Evolutionary conservation across 1,284 basidiomycete genomes (phyloP), one percentile per base, ranked within the genome.

Genomic region (Marasmius fiardii): DNA sequence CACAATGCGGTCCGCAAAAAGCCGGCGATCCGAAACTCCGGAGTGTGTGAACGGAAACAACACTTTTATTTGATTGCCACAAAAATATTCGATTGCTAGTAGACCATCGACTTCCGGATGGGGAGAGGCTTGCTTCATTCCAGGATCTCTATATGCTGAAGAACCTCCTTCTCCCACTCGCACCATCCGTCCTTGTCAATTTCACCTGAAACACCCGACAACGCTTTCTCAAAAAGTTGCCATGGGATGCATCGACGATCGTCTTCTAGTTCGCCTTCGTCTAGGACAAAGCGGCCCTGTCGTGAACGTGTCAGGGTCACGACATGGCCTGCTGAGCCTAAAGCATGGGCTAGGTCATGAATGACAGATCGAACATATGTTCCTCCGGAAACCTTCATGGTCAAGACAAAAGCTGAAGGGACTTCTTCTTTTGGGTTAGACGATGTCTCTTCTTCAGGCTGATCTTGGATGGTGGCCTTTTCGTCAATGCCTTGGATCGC

Each of bases 281-380:
- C 74, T 11, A 93, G 73, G 0, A 78, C 75, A 66, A 93, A 96
- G 48, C 83, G 78, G 12, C 93, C 92, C 77, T 98, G 94, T 35
- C 90, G 81, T 18, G 88, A 88, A 21, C 95, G 84, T 12, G 86
- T 91, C 57, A 98, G 79, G 12, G 89, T 92, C 48, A 95, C 93
- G 52, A 98, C 93, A 68, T 95, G 93, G 0, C 93, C 95, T 3
- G 91, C 91, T 43, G 90, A 92, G 1, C 86, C 91, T 21, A 98
- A 69, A 1, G 86, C 83, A 60, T 87, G 83, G 7, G 89, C 92
- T 20, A 98, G 79, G 69, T 98, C 95, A 68, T 98, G 93, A 45
- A 94, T 88, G 61, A 97, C 88, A 1, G 88, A 92, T 51, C 95
- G 87, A 47, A 98, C 94, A 65, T 98, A 98, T n/a, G 95, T 98